phyloP scores from a whole-genome alignment of 2,329 filamentous ascomycete species.

The Fusarium cicatricum region DNA sequence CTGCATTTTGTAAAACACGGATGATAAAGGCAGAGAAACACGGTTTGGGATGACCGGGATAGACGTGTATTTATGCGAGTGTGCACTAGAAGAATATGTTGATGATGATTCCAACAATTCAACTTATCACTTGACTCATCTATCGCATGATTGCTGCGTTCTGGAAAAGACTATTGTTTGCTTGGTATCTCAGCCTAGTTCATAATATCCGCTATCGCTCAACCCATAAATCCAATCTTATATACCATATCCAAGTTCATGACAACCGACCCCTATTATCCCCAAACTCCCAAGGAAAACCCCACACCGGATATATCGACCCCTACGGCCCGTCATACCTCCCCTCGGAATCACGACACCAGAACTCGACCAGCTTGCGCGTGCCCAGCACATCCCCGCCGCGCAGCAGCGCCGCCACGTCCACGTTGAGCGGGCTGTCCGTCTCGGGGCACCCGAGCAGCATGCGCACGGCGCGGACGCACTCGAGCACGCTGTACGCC shows the following conservation, averaged over 20 bases:
- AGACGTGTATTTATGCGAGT: conserved; percentile 8
- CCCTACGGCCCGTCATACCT: conserved; percentile 49
- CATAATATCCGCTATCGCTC: conserved; percentile 20
- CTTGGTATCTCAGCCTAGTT: conserved; percentile 14
- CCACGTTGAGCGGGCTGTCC: conserved; percentile 81
- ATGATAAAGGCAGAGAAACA: not conserved
- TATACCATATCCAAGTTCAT: conserved; percentile 7
- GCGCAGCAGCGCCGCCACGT: conserved; percentile 75
- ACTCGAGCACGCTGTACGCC: conserved; percentile 81
- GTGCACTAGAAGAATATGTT: not conserved
- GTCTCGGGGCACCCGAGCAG: conserved; percentile 70
- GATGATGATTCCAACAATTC: too few relatives aligned
- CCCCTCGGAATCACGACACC: conserved; percentile 57
- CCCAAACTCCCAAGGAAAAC: conserved; percentile 28
- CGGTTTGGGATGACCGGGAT: not conserved
- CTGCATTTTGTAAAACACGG: conserved; percentile 4
- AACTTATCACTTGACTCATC: too few relatives aligned
- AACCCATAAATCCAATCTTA: conserved; percentile 9
- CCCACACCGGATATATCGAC: not conserved
- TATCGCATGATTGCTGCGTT: not conserved
- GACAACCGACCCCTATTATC: conserved; percentile 6
- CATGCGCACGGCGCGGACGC: conserved; percentile 76
- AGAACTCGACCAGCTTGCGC: conserved; percentile 75
- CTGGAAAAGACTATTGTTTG: not conserved
- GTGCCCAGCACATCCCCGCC: conserved; percentile 74